These are phyloP conservation scores for Gypsophila paniculata DNA, from an alignment of 179 eudicot species.

Conservation along the genomic window DNA sequence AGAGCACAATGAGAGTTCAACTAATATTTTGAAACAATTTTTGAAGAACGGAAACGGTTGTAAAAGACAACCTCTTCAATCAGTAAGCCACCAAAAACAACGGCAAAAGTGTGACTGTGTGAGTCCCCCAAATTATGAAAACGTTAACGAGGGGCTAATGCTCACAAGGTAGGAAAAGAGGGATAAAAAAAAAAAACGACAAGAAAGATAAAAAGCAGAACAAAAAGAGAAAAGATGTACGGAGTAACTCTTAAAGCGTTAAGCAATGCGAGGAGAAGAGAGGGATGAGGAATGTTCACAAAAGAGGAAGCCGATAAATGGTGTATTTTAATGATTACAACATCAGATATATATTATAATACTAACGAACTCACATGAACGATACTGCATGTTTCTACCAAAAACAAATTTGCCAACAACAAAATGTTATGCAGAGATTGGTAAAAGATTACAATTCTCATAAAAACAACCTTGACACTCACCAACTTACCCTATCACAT, in stretches of 20 bases:
- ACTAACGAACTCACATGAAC: background rate
- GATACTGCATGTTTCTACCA: background rate
- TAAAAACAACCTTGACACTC: background rate
- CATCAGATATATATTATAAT: background rate
- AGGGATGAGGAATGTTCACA: background rate
- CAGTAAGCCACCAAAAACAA: slow-evolving; percentile 3
- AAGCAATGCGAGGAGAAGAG: background rate
- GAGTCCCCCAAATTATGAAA: background rate
- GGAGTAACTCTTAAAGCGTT: background rate
- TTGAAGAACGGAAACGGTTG: background rate
- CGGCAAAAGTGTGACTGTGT: no score
- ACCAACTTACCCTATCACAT: no score
- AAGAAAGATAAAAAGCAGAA: background rate
- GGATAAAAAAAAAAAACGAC: background rate
- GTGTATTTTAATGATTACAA: background rate
- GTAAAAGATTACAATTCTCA: background rate
- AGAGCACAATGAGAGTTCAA: background rate
- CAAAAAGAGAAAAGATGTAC: background rate
- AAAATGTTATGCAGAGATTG: slow-evolving; percentile 4
- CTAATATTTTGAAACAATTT: background rate
- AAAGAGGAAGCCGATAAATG: background rate
- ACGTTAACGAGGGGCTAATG: background rate
- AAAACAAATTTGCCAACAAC: background rate
- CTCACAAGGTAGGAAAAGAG: background rate
- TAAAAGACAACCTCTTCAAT: background rate